Evolutionary conservation across 2,329 filamentous ascomycete species (phyloP).

Genomic region (Aureobasidium zeae): DNA sequence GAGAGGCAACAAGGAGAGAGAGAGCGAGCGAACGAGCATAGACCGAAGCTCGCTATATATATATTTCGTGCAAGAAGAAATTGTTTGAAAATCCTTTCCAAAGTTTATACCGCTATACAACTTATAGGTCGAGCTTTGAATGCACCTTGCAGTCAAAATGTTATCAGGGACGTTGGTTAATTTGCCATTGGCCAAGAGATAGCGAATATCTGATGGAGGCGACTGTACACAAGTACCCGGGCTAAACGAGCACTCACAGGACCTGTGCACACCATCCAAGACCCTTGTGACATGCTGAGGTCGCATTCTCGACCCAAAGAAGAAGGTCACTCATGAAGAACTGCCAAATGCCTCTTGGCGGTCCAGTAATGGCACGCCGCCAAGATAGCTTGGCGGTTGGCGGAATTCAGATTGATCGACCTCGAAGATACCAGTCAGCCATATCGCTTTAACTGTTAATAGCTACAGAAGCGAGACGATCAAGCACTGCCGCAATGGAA

Average conservation of each 20-base stretch:
- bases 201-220: conserved; percentile 10
- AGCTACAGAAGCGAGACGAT: conserved; percentile 3
- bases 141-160: background rate
- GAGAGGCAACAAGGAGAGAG: background rate
- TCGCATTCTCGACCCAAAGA: conserved; percentile 7
- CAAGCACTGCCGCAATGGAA: conserved; percentile 9
- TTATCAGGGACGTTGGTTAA: conserved; percentile 8
- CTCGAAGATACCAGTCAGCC: background rate
- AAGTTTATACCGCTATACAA: background rate
- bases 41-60: conserved; percentile 4
- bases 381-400: conserved; percentile 8
- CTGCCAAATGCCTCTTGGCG: conserved; percentile 2
- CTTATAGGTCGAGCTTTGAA: too few relatives aligned
- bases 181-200: conserved; percentile 10
- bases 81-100: background rate
- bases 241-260: background rate
- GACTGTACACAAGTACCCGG: conserved; percentile 4
- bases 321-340: conserved; percentile 6
- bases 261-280: background rate
- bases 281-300: conserved; percentile 7
- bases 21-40: too few relatives aligned
- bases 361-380: background rate
- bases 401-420: background rate
- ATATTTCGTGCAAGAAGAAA: background rate
- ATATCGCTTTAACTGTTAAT: conserved; percentile 7